These are phyloP conservation scores for Schizosaccharomyces japonicus DNA, from an alignment of 805 yeast species.

Conservation along the genomic window DNA sequence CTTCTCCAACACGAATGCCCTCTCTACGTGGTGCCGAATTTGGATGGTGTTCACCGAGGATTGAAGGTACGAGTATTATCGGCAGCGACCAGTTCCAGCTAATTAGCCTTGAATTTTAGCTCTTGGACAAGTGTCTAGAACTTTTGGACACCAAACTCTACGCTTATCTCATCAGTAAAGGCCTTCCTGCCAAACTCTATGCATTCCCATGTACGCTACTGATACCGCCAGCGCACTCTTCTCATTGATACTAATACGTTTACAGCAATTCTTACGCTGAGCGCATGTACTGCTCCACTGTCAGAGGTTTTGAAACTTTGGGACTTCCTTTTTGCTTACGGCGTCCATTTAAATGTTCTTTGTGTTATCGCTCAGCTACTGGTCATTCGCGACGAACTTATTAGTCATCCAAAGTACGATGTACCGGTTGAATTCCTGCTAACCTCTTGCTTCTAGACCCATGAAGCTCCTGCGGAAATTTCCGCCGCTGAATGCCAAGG, in stretches of 20 bases:
- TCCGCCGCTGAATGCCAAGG: conserved; percentile 47
- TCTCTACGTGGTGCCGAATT: conserved; percentile 47
- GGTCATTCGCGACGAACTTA: conserved; percentile 37
- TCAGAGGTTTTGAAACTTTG: conserved; percentile 52
- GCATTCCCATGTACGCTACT: conserved; percentile 29
- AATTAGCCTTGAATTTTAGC: conserved; percentile 13
- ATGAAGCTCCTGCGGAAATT: conserved; percentile 52
- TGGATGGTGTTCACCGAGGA: conserved; percentile 66
- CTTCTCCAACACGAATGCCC: conserved; percentile 47
- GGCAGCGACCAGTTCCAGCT: conserved; percentile 6
- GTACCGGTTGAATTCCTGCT: too few species aligned
- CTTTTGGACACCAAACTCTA: conserved; percentile 52
- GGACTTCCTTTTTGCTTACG: conserved; percentile 83
- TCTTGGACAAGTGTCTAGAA: conserved; percentile 51
- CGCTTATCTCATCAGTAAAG: conserved; percentile 32
- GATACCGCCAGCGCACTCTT: too few species aligned
- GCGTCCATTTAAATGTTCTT: conserved; percentile 65
- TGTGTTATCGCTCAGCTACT: conserved; percentile 67
- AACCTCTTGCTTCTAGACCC: too few species aligned
- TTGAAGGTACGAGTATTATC: conserved; percentile 11
- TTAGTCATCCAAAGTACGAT: conserved; percentile 13
- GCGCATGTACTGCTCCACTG: conserved; percentile 75
- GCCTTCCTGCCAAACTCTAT: conserved; percentile 62
- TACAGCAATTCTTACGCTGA: conserved; percentile 45
- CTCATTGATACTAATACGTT: neutral